Base-by-base conservation (phyloP, 805 yeast species). In the Candida yuanshanica region DNA sequence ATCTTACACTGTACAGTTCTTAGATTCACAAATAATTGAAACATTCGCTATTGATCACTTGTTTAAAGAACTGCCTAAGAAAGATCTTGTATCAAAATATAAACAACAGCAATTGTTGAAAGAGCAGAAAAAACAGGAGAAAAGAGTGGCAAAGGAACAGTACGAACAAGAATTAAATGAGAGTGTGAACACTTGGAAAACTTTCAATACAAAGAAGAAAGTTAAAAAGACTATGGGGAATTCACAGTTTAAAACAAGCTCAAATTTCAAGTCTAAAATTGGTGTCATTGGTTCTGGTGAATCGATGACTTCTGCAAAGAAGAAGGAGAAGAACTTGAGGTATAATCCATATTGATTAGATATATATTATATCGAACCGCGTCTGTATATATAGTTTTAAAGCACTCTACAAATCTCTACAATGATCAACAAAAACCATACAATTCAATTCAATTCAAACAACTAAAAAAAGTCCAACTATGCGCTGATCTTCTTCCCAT, bases 401-500 rank as follows among this genome's bases (percentile, higher is more conserved):
- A 2, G n/a, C 36, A 20, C 17, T 22, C n/a, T 14, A 24, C 31
- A n/a, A n/a, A n/a, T n/a, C 2, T 27, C 5, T 4, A 27, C 31
- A 27, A 27, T 27, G 31, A 27, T 27, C 8, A 27, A 27, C 18
- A 27, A 27, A 16, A 27, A 27, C 31, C 18, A 27, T 27, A 27
- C 31, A 8, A n/a, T 27, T 27, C 18, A 27, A 14, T 18, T 27
- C 31, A n/a, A n/a, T n/a, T n/a, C n/a, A n/a, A n/a, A n/a, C n/a
- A n/a, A n/a, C n/a, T n/a, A n/a, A n/a, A n/a, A n/a, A n/a, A n/a
- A 12, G 12, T 17, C 8, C 4, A 5, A 20, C 12, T 31, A 53
- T 17, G 69, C 65, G 37, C 63, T 55, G 35, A 64, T 58, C 51
- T 67, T 76, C 58, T 83, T 85, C 22, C 95, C 95, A 52, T 82